Conservation (phyloP, 495 filamentous ascomycete genomes). For the Xylaria grammica region DNA sequence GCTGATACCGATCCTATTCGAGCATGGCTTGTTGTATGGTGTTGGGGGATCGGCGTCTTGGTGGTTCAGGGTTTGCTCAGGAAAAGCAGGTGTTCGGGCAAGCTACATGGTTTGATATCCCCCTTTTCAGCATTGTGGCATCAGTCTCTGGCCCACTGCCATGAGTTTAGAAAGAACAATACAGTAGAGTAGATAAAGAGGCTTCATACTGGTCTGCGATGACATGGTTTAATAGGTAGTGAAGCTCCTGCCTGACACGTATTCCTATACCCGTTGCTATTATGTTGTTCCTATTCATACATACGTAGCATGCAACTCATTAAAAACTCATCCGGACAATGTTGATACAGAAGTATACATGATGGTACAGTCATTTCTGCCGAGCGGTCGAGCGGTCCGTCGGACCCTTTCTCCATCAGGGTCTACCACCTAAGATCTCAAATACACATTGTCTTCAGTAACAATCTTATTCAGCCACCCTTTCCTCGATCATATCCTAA, state of each 20-base stretch:
- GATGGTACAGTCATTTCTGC: not conserved
- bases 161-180: not conserved
- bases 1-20: not conserved
- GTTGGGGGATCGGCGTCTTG: conserved; percentile 4
- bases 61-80: conserved; percentile 1
- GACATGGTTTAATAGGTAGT: not conserved
- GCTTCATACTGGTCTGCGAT: not conserved
- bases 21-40: conserved; percentile 1
- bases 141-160: not conserved
- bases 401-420: not conserved
- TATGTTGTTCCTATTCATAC: conserved; percentile 1
- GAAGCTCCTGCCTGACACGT: not conserved
- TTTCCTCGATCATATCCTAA: conserved; percentile 54
- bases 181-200: conserved; percentile 12
- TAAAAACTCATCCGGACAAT: not conserved
- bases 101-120: not conserved
- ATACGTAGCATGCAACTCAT: not conserved
- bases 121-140: not conserved
- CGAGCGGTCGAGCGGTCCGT: not conserved
- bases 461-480: conserved; percentile 8
- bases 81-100: not conserved
- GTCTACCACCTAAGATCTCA: not conserved
- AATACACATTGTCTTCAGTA: not conserved
- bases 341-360: conserved; percentile 11
- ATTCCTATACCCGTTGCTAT: not conserved